phyloP scores from a whole-genome alignment of 2,329 filamentous ascomycete genomes.

The Colletotrichum truncatum region DNA sequence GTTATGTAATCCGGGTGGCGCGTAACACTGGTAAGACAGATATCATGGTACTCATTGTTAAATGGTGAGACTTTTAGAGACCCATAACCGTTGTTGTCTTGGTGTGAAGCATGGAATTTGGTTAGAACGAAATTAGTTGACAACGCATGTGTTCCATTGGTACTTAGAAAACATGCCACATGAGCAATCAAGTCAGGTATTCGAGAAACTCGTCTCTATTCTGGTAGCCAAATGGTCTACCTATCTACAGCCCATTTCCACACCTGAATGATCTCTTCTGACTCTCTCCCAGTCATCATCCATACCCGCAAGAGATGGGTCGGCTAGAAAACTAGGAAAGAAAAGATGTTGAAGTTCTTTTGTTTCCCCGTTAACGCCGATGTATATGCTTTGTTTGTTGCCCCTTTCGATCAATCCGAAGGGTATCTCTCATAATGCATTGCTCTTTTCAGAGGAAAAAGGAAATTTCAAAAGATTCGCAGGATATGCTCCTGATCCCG shows the following conservation, averaged over 20 bases:
- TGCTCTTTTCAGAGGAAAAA: conserved; percentile 23
- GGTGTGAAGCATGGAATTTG: no score
- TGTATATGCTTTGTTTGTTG: conserved; percentile 32
- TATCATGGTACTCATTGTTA: no score
- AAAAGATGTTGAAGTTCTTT: conserved; percentile 61
- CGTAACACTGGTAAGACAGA: no score
- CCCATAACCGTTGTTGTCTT: no score
- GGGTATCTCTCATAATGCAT: conserved; percentile 53
- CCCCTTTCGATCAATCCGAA: conserved; percentile 33
- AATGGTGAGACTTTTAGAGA: no score
- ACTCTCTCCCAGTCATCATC: conserved; percentile 5
- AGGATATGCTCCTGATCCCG: conserved; percentile 37
- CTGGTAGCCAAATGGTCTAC: conserved; percentile 14
- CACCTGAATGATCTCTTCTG: not conserved
- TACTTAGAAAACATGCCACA: no score
- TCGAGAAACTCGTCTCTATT: conserved; percentile 24
- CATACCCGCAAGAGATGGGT: conserved; percentile 33
- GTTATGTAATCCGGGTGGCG: not conserved
- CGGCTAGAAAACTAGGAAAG: conserved; percentile 51
- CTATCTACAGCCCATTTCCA: conserved; percentile 5
- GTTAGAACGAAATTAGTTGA: no score
- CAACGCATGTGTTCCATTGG: no score
- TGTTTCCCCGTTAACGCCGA: conserved; percentile 53
- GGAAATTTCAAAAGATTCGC: conserved; percentile 2
- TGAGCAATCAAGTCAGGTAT: not conserved